Base-by-base conservation (phyloP, 345 rosid genomes). In the Syzygium grande region DNA sequence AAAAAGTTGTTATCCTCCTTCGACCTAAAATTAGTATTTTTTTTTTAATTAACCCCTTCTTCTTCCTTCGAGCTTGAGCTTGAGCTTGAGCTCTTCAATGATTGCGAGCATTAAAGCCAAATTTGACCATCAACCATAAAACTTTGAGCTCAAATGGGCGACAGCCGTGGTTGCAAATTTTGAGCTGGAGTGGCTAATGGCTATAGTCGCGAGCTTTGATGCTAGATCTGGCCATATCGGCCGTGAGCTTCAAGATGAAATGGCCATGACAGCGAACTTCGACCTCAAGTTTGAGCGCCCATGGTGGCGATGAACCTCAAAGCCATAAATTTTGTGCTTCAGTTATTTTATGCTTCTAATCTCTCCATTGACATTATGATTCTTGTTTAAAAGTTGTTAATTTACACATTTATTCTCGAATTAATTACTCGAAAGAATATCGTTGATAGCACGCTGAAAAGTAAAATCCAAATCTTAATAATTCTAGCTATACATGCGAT, bases 1-100 rank as follows among this genome's bases (percentile, higher is more conserved):
- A 4, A 41, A 41, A 2, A 2, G 5, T 41, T 41, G 4, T 1
- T 4, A 41, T 5, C 4, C 1, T 41, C 5, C 1, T 2, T 41
- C 43, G 43, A 41, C 1, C 43, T 41, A 41, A 41, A 41, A 6
- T 41, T 41, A 6, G 4, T 41, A 4, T 4, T 4, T 41, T 41
- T 41, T 41, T 41, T 41, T 41, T 41, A 41, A 4, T 41, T 53
- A 6, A 25, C 65, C 2, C 11, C 7, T 58, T 5, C 17, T 5
- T 13, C 12, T 30, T 68, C 2, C 43, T 19, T 2, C 46, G 79
- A 68, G 23, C 3, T 10, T 23, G 3, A 30, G 11, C 79, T 16
- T 2, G 79, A 30, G 23, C 3, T 2, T 19, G 3, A 30, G 11
- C 79, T 34, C 23, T 34, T 30, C 43, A 5, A 2, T 17, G 79